Evolutionary conservation across 768 basidiomycete species (phyloP), one percentile per base, ranked within the genome.

Genomic region (Kwoniella shandongensis): DNA sequence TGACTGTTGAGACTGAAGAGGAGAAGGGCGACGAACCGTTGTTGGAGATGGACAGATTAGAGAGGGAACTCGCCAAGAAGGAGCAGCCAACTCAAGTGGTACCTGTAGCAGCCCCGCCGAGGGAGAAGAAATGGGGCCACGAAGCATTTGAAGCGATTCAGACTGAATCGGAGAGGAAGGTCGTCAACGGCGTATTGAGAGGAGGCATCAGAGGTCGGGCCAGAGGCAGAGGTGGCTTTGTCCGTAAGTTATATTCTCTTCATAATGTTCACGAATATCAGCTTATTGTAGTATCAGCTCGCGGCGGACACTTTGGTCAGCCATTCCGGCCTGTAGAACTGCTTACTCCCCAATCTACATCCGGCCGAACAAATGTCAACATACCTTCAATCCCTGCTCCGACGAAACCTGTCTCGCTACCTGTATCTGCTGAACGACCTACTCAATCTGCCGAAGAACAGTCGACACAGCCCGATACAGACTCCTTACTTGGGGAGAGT

Each of bases 61-160:
- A 48, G 23, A 38, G 30, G 18, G 44, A 46, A 50, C 25, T 45
- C 18, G 29, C 51, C 17, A 30, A 32, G 10, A 51, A 40, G 32
- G 18, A 38, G 13, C 40, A 27, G 20, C 17, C 27, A 12, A 20
- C 59, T 20, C 45, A 42, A 1, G 39, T 27, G 3, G 20, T 27
- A 25, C 20, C 44, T 22, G 32, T 48, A 18, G 32, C 51, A n/a
- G n/a, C n/a, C n/a, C n/a, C n/a, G 12, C 23, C 47, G 20, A 41
- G 48, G 22, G 54, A 64, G 40, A 53, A 41, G 38, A 51, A 67
- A 26, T 73, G 68, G 71, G 71, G 71, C 20, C 71, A 73, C 45
- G 69, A 73, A 27, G 71, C 44, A 1, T 73, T 57, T 42, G 71
- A 73, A 41, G 56, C 58, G 26, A 58, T 64, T 5, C 44, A 41